These are phyloP conservation scores for Sphagnum tenellum DNA, from an alignment of 225 moss, liverwort and hornwort genomes.

Conservation along the genomic window DNA sequence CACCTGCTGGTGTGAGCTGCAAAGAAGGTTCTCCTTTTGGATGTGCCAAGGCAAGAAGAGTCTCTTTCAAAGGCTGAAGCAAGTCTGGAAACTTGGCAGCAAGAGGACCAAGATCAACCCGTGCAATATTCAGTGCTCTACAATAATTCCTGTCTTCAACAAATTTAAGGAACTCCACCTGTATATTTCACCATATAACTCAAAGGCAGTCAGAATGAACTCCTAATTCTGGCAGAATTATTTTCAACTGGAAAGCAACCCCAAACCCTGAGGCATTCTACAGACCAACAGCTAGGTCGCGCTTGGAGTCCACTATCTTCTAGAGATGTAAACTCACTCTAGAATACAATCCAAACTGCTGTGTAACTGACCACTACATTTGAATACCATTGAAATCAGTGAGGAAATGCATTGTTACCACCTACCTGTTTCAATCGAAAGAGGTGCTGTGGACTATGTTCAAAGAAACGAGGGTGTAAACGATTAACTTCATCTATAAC, in stretches of 20 bases:
- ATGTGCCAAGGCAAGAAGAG: constrained; percentile 76
- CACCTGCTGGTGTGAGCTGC: constrained; percentile 53
- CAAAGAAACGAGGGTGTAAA: constrained; percentile 59
- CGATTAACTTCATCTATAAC: constrained; percentile 56
- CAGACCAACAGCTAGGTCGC: too few relatives aligned
- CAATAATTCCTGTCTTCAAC: constrained; percentile 49
- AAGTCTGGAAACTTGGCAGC: constrained; percentile 62
- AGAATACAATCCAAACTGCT: too few relatives aligned
- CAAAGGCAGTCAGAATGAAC: too few relatives aligned
- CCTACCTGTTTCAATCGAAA: constrained; percentile 75
- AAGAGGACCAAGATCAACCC: constrained; percentile 67
- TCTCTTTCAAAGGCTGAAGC: constrained; percentile 66
- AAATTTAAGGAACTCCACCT: constrained; percentile 71
- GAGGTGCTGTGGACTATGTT: constrained; percentile 53
- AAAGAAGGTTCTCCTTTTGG: constrained; percentile 50
- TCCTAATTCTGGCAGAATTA: too few relatives aligned
- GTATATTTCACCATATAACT: neutral
- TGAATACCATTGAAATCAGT: too few relatives aligned
- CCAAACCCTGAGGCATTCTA: too few relatives aligned
- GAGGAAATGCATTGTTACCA: too few relatives aligned
- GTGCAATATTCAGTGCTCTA: constrained; percentile 60
- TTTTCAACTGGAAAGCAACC: too few relatives aligned
- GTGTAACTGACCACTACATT: too few relatives aligned
- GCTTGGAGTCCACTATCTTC: too few relatives aligned
- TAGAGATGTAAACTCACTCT: too few relatives aligned